Base-by-base conservation (phyloP, 2,329 filamentous ascomycete species). In the Eurotiales sp. region DNA sequence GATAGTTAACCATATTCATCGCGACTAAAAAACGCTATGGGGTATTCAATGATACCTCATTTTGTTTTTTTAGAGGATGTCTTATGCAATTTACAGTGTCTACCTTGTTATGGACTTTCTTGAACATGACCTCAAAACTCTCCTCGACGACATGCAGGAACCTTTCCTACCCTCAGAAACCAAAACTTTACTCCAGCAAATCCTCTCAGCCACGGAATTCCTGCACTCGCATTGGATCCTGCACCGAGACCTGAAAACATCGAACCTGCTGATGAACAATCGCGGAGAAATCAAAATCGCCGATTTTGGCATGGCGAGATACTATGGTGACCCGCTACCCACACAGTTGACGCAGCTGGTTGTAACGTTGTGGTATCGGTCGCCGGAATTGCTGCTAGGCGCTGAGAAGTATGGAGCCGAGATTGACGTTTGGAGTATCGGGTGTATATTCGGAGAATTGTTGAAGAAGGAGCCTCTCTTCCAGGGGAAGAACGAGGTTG, bases 71-170 rank as follows among this genome's bases (percentile, higher is more conserved):
- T n/a, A n/a, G n/a, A n/a, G n/a, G 17, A 39, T 14, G 43, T 3
- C 34, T 32, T 39, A 21, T 40, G 46, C 46, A 55, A 61, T 62
- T 56, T 61, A 69, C 68, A 90, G 86, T 73, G 86, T 96, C 58
- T 95, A 90, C 69, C 83, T 99, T 52, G 93, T 97, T 56, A 92
- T 99, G 79, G 91, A 96, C 66, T 99, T 97, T 71, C 78, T 96
- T 62, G 92, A 97, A 75, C 93, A 99, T 77, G 93, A 99, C 65
- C 83, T 99, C 52, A 95, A 95, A 71, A 88, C 87, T 50, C 81
- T 99, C 52, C 87, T 96, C 57, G 88, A 95, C 69, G 88, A 95
- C 65, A 96, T 97, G 90, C 82, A 86, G 47, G 89, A 96, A 65
- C 90, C 91, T 0, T 99, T 99, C 68, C 80, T 95, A 51, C 86